Evolutionary conservation across 2,329 filamentous ascomycete species (phyloP).

Genomic region (Pseudogymnoascus sp.): DNA sequence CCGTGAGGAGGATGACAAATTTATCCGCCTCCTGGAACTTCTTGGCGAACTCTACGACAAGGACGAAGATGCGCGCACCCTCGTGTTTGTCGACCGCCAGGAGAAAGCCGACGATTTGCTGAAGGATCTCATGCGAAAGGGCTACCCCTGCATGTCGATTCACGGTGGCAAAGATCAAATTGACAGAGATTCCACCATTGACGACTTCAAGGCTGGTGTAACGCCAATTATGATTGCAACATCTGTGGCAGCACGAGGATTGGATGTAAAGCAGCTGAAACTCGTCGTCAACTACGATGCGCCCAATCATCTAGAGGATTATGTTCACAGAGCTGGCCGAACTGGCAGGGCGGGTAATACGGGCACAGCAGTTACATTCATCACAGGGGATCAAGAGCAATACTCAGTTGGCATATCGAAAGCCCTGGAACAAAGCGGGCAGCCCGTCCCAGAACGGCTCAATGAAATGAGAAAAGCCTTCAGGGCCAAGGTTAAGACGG

Average conservation of each 20-base stretch:
- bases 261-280: slow-evolving; percentile 94
- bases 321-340: slow-evolving; percentile 88
- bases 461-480: slow-evolving; percentile 64
- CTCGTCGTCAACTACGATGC: slow-evolving; percentile 94
- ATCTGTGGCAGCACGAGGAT: slow-evolving; percentile 85
- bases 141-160: slow-evolving; percentile 87
- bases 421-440: slow-evolving; percentile 75
- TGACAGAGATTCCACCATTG: slow-evolving; percentile 84
- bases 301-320: slow-evolving; percentile 91
- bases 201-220: slow-evolving; percentile 87
- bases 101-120: slow-evolving; percentile 78
- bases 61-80: slow-evolving; percentile 80
- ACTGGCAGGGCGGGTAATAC: slow-evolving; percentile 92
- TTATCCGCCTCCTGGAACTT: slow-evolving; percentile 74
- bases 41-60: slow-evolving; percentile 78
- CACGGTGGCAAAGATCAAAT: slow-evolving; percentile 92
- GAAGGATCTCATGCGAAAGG: slow-evolving; percentile 72
- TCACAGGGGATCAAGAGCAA: slow-evolving; percentile 86
- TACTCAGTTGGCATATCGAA: slow-evolving; percentile 84
- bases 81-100: slow-evolving; percentile 90
- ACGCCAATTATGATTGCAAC: slow-evolving; percentile 89
- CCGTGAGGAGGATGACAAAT: slow-evolving; percentile 74
- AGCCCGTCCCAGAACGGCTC: slow-evolving; percentile 66
- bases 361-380: slow-evolving; percentile 88
- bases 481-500: slow-evolving; percentile 83